These are phyloP conservation scores for Suillus subaureus DNA, from an alignment of 768 basidiomycete species.

Conservation along the genomic window DNA sequence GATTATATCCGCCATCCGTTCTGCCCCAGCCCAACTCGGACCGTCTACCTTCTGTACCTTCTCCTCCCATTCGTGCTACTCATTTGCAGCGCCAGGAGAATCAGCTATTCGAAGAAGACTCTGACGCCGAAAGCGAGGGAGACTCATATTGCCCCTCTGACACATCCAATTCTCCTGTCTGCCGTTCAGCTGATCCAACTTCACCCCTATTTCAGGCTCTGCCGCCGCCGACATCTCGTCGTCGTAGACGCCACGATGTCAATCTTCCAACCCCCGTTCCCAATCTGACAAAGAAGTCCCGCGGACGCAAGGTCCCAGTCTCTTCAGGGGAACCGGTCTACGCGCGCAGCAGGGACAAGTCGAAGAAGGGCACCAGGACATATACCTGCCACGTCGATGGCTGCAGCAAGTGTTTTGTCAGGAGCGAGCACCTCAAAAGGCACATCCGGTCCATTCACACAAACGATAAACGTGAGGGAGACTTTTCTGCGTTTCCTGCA, in stretches of 20 bases:
- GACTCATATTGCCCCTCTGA: constrained; percentile 27
- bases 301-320: constrained; percentile 52
- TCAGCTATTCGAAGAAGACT: constrained; percentile 9
- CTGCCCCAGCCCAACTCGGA: not conserved
- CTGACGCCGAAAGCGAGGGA: constrained; percentile 22
- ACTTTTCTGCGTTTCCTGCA: not conserved
- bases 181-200: constrained; percentile 10
- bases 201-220: not conserved
- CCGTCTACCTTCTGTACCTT: not conserved
- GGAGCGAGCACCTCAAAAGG: constrained; percentile 81
- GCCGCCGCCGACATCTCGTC: constrained; percentile 19
- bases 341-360: constrained; percentile 32
- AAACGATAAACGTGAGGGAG: constrained; percentile 76
- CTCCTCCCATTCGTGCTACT: constrained; percentile 1
- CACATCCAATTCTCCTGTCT: constrained; percentile 13
- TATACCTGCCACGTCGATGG: constrained; percentile 70
- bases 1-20: not conserved
- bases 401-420: constrained; percentile 78
- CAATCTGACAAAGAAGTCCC: constrained; percentile 50
- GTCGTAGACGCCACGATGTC: constrained; percentile 24
- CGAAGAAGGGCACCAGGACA: constrained; percentile 41
- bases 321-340: constrained; percentile 26
- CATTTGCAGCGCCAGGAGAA: not conserved
- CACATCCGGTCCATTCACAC: constrained; percentile 84
- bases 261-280: constrained; percentile 48